Evolutionary conservation across 2,329 filamentous ascomycete species (phyloP), one percentile per base, ranked within the genome.

Genomic region (Fusarium sp.): DNA sequence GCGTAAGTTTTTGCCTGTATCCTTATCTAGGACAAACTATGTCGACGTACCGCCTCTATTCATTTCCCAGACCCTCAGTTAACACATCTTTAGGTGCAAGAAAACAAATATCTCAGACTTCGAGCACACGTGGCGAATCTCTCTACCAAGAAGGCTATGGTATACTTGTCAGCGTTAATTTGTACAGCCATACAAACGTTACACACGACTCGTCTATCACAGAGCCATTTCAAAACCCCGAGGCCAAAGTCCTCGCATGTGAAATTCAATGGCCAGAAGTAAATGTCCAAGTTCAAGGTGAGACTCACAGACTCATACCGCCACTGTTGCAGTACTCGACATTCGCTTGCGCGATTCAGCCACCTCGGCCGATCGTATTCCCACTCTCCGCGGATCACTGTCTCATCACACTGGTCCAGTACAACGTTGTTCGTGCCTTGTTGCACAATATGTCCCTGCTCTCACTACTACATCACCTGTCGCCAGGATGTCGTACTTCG

Each of bases 361-460:
- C 50, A 27, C n/a, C 34, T 20, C 24, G 20, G 8, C 9, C 14
- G 6, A 22, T 53, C 40, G 8, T 16, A 3, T 42, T 53, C 12
- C 50, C 50, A 22, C 34, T 53, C 27, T 53, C 50, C 5, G 18
- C 50, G 8, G 50, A 53, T 14, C 50, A 42, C 15, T 53, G 50
- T 4, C 50, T 53, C 9, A 53, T 53, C 24, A 53, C 50, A 18
- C 24, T 53, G 24, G 50, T 53, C 2, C 50, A 53, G 6, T 53
- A 42, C n/a, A 53, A 53, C 32, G 24, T 53, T 20, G 34, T 53
- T 12, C 50, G 50, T 15, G 50, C 34, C 8, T 40, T 42, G 9
- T 7, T 53, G 18, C 22, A 27, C 11, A 42, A 53, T n/a, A 22
- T 53, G 24, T 38, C 34, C 4, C 12, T 27, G 2, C 50, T 53